Percentiles rank a stretch among this genome's conserved stretches.
Conservation (phyloP, 345 rosid species). For the Citrus reticulata region DNA sequence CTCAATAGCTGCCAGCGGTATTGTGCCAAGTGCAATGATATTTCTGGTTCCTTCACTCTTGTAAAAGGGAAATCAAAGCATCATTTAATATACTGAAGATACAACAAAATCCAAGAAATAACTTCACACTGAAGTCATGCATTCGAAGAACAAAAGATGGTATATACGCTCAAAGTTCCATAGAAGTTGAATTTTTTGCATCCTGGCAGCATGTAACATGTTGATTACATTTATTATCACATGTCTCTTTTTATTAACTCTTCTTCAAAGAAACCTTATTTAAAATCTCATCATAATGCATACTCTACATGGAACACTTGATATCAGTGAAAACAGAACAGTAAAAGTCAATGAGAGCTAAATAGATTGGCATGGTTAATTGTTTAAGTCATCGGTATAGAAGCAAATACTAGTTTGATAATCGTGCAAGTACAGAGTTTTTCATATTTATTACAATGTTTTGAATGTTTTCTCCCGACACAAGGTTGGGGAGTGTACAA, state of each 20-base stretch:
- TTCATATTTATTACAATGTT: not conserved
- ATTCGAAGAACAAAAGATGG: not conserved
- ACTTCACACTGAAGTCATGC: not conserved
- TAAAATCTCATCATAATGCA: constrained; percentile 3
- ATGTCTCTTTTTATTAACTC: not conserved
- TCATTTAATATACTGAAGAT: not conserved
- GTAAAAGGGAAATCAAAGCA: constrained; percentile 20
- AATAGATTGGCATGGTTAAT: constrained; percentile 1
- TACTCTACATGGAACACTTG: not conserved
- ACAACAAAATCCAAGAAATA: not conserved
- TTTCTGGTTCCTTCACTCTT: constrained; percentile 83
- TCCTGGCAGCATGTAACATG: not conserved
- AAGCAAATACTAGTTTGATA: too few species aligned
- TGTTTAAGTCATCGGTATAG: not conserved
- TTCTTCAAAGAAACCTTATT: not conserved
- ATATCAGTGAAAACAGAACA: not conserved
- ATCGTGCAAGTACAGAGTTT: not conserved
- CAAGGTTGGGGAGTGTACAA: not conserved
- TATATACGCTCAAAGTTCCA: not conserved
- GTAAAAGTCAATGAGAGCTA: not conserved
- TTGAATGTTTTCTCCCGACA: not conserved
- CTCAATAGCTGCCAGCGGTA: constrained; percentile 85
- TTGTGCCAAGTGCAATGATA: constrained; percentile 71
- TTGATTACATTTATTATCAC: not conserved
- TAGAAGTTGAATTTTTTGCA: not conserved